Evolutionary conservation across 257 asterid genomes (phyloP).

Genomic region (Galeopsis tetrahit): DNA sequence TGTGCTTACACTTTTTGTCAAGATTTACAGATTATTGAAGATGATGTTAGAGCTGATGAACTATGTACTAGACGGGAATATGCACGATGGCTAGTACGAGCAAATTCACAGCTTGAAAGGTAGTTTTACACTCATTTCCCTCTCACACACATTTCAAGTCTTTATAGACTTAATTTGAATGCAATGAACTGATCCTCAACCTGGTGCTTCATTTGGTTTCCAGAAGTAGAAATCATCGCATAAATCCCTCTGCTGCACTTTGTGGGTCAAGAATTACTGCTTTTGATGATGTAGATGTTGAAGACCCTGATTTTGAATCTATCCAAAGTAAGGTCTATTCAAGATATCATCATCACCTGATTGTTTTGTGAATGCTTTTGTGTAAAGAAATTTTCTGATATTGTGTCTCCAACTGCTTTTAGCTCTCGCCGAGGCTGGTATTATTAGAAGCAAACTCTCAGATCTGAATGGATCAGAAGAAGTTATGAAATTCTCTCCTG

Average conservation of each 20-base stretch:
- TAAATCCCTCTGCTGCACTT: slow-evolving; percentile 70
- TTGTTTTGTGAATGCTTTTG: slow-evolving; percentile 10
- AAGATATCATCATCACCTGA: slow-evolving; percentile 2
- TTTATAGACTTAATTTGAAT: not conserved
- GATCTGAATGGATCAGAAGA: slow-evolving; percentile 41
- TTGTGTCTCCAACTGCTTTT: slow-evolving; percentile 27
- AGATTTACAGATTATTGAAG: slow-evolving; percentile 80
- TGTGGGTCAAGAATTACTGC: slow-evolving; percentile 73
- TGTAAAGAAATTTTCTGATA: slow-evolving; percentile 25
- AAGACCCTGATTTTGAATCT: slow-evolving; percentile 80
- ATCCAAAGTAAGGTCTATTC: slow-evolving; percentile 69
- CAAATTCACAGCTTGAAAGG: slow-evolving; percentile 83
- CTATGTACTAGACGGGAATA: slow-evolving; percentile 90
- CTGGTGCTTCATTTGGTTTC: slow-evolving; percentile 32
- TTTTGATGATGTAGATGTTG: slow-evolving; percentile 71
- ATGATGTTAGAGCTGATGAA: slow-evolving; percentile 70
- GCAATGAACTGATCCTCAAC: slow-evolving; percentile 16
- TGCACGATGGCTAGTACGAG: slow-evolving; percentile 81
- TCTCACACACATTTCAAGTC: not conserved
- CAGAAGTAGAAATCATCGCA: slow-evolving; percentile 64
- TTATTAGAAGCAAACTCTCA: slow-evolving; percentile 77
- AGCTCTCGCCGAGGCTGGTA: slow-evolving; percentile 95
- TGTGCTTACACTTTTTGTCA: slow-evolving; percentile 41
- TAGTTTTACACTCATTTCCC: slow-evolving; percentile 32
- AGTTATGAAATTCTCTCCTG: slow-evolving; percentile 56